Percentiles rank a stretch among this genome's conserved stretches.
Evolutionary conservation across 441 rosid genomes (phyloP).

Genomic region (Capsella rubella): DNA sequence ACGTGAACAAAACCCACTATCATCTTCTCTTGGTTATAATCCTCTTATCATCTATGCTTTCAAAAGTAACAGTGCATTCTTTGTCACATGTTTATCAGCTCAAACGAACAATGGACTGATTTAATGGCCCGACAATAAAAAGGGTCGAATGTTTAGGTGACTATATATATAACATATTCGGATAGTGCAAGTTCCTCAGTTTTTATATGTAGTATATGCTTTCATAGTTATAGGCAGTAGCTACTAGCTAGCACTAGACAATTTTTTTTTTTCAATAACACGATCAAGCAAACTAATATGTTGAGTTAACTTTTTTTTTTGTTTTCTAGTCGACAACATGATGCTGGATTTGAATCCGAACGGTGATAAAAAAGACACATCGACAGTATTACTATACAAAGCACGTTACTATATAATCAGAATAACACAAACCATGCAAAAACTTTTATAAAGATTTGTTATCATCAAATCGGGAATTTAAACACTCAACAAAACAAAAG

Average conservation of each 20-base stretch:
- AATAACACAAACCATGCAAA: neutral
- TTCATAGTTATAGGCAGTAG: neutral
- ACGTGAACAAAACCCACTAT: slow-evolving; percentile 9
- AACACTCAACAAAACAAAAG: neutral
- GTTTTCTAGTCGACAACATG: neutral
- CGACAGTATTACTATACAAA: neutral
- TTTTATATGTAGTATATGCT: neutral
- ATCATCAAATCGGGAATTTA: slow-evolving; percentile 11
- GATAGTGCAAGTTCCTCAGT: neutral
- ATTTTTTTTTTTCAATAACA: neutral
- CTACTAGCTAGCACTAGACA: neutral
- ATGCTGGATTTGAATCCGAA: neutral
- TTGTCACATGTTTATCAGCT: neutral
- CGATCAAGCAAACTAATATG: neutral
- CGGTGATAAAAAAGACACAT: neutral
- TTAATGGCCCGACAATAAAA: neutral
- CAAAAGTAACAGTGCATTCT: neutral
- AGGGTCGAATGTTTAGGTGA: neutral
- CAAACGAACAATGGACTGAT: neutral
- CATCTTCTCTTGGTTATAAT: neutral
- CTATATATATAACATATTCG: neutral
- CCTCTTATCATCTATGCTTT: neutral
- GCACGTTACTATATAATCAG: neutral
- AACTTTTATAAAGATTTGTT: slow-evolving; percentile 7
- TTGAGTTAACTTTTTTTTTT: no score